phyloP scores from a whole-genome alignment of 495 filamentous ascomycete genomes.

The Annulohypoxylon nitens region DNA sequence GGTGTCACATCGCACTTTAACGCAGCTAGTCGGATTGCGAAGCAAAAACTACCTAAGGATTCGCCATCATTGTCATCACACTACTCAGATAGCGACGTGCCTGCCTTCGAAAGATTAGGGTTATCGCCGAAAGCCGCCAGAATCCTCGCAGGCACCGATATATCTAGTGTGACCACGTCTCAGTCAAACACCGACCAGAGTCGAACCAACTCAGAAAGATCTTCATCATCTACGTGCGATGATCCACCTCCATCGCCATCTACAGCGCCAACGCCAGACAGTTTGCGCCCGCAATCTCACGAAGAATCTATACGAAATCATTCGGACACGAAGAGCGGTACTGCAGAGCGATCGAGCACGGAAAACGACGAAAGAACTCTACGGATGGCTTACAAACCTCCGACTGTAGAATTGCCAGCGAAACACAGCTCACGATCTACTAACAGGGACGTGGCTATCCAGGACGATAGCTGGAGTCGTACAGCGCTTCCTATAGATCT shows the following conservation, averaged over 20 bases:
- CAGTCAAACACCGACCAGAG: constrained; percentile 50
- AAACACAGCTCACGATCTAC: constrained; percentile 24
- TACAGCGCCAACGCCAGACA: constrained; percentile 60
- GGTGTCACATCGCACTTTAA: constrained; percentile 1
- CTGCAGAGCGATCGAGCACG: constrained; percentile 7
- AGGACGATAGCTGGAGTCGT: constrained; percentile 56
- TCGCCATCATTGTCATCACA: constrained; percentile 48
- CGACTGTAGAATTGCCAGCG: constrained; percentile 23
- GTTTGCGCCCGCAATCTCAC: constrained; percentile 60
- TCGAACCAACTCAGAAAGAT: constrained; percentile 56
- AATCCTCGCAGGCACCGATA: constrained; percentile 40
- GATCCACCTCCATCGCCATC: constrained; percentile 58
- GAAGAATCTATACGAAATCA: constrained; percentile 46
- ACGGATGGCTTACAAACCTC: constrained; percentile 17
- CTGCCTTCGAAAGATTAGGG: constrained; percentile 49
- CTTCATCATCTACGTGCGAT: constrained; percentile 61
- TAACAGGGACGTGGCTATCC: constrained; percentile 17
- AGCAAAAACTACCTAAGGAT: constrained; percentile 39
- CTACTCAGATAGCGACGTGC: constrained; percentile 50
- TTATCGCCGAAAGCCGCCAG: constrained; percentile 48
- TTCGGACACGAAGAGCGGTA: neutral
- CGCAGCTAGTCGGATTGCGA: constrained; percentile 12
- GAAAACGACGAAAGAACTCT: constrained; percentile 18
- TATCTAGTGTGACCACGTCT: constrained; percentile 39
- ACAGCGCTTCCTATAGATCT: constrained; percentile 53